A percentile compares a stretch with the other conserved stretches of the same genome.
phyloP scores from a whole-genome alignment of 441 rosid genomes.

The Gossypium trilobum region DNA sequence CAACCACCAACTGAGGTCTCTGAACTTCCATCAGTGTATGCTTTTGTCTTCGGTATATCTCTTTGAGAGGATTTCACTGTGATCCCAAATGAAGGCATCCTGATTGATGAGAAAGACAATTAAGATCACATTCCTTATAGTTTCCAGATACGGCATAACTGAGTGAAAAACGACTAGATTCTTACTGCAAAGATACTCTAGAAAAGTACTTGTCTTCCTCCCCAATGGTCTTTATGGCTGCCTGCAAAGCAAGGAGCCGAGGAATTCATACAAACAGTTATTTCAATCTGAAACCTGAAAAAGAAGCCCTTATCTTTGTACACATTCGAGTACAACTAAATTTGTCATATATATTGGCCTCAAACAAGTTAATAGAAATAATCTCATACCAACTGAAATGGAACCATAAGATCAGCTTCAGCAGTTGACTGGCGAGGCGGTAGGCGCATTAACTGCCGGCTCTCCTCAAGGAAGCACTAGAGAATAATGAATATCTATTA shows the following conservation, averaged over 20 bases:
- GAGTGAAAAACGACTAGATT: constrained; percentile 15
- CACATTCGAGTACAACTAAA: neutral
- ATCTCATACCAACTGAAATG: constrained; percentile 77
- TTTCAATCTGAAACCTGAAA: neutral
- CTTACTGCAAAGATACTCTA: constrained; percentile 76
- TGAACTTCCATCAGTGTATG: constrained; percentile 35
- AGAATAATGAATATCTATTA: constrained; percentile 15
- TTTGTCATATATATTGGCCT: neutral
- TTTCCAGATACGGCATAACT: neutral
- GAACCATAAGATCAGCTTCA: constrained; percentile 93
- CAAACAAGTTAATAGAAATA: neutral
- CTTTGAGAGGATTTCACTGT: constrained; percentile 59
- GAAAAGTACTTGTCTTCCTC: constrained; percentile 90
- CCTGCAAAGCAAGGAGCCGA: constrained; percentile 45
- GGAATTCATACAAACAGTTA: constrained; percentile 7
- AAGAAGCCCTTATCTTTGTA: constrained; percentile 13
- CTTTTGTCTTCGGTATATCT: constrained; percentile 47
- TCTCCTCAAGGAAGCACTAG: constrained; percentile 96
- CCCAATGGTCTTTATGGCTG: constrained; percentile 77
- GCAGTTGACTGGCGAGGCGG: constrained; percentile 97
- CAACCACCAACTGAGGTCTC: constrained; percentile 73
- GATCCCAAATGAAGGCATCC: constrained; percentile 88
- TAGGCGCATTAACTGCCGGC: constrained; percentile 87
- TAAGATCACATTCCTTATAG: neutral
- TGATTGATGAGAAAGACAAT: constrained; percentile 20